phyloP scores from a whole-genome alignment of 306 rosid species.

The Quercus cerris region DNA sequence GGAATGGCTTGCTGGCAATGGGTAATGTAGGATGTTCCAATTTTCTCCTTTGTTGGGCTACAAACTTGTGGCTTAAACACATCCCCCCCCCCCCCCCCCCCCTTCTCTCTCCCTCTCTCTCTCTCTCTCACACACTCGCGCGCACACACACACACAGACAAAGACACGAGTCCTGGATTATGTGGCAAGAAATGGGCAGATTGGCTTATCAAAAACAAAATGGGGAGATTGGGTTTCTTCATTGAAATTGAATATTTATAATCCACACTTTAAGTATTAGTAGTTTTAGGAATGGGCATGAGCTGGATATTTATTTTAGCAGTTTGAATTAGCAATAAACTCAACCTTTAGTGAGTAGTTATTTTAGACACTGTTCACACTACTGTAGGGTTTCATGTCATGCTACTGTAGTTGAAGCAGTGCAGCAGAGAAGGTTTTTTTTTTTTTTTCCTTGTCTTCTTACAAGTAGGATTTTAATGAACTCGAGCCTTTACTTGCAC shows the following conservation, averaged over 20 bases:
- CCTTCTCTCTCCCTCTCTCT: rapidly evolving
- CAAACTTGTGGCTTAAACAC: background rate
- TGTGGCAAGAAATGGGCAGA: background rate
- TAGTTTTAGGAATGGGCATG: background rate
- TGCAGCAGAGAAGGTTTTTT: background rate
- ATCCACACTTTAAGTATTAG: background rate
- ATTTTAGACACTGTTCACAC: background rate
- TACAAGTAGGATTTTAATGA: background rate
- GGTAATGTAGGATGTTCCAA: background rate
- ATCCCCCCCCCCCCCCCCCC: too few species aligned
- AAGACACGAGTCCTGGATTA: background rate
- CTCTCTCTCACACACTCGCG: background rate
- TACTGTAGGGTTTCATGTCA: background rate
- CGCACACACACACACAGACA: background rate
- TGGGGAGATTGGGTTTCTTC: background rate
- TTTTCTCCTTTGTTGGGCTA: background rate
- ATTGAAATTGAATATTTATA: background rate
- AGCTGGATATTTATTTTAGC: background rate
- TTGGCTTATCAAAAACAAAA: background rate
- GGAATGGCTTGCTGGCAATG: background rate
- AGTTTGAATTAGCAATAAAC: background rate
- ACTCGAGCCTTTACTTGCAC: background rate
- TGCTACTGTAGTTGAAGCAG: background rate
- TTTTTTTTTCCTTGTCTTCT: background rate
- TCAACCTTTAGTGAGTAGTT: background rate